These are phyloP conservation scores for Diutina sp. DNA, from an alignment of 1,139 yeast species.

Conservation along the genomic window DNA sequence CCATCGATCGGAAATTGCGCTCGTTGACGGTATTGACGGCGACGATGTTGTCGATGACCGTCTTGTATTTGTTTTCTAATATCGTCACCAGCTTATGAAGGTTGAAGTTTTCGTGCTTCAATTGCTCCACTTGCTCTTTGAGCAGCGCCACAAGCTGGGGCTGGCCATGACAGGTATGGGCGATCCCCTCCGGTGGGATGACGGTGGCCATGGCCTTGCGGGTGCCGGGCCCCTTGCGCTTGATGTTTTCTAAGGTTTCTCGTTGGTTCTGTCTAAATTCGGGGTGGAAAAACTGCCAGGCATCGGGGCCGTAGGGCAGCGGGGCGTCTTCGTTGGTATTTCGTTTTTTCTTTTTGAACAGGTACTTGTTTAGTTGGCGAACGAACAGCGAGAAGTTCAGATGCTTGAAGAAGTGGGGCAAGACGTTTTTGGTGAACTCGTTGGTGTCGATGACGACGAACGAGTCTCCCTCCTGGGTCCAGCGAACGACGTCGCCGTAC, in stretches of 20 bases:
- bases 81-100: conserved; percentile 7
- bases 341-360: conserved; percentile 9
- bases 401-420: conserved; percentile 69
- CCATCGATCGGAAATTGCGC: conserved; percentile 39
- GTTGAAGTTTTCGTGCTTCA: conserved; percentile 26
- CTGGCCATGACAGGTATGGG: conserved; percentile 3
- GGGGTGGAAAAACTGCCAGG: conserved; percentile 94
- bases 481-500: conserved; percentile 61
- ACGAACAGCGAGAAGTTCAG: conserved; percentile 72
- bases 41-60: conserved; percentile 48
- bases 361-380: conserved; percentile 46
- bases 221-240: conserved; percentile 60
- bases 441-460: conserved; percentile 84
- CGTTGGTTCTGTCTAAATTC: conserved; percentile 65
- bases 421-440: conserved; percentile 22
- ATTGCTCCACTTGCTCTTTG: conserved; percentile 22
- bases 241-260: conserved; percentile 64
- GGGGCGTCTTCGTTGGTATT: conserved; percentile 50
- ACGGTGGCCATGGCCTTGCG: conserved; percentile 19
- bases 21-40: conserved; percentile 45
- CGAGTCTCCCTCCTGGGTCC: conserved; percentile 76
- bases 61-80: conserved; percentile 39
- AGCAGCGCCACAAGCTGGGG: conserved; percentile 4
- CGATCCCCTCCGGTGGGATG: not conserved
- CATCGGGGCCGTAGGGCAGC: conserved; percentile 59